Evolutionary conservation across 805 yeast species (phyloP).

Genomic region (Candida gorgasii): DNA sequence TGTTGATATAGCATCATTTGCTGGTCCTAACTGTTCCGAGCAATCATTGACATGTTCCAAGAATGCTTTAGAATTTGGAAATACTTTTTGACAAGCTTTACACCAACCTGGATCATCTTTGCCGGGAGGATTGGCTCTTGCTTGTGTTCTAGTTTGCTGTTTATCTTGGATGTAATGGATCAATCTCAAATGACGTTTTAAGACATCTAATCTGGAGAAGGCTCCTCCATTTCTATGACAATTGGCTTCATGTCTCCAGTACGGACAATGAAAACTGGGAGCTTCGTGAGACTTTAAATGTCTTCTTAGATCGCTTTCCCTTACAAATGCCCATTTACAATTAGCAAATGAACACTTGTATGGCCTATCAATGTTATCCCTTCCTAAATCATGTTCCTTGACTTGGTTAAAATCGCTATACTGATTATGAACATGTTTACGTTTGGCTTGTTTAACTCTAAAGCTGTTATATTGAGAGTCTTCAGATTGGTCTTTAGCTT

Average conservation of each 20-base stretch:
- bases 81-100: constrained; percentile 59
- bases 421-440: constrained; percentile 11
- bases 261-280: constrained; percentile 73
- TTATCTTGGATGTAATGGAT: constrained; percentile 64
- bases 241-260: constrained; percentile 64
- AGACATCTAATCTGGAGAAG: constrained; percentile 70
- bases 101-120: constrained; percentile 68
- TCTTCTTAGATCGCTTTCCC: constrained; percentile 68
- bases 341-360: constrained; percentile 40
- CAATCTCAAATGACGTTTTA: constrained; percentile 68
- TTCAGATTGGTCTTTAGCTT: neutral
- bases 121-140: constrained; percentile 18
- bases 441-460: constrained; percentile 3
- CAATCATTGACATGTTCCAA: constrained; percentile 67
- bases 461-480: constrained; percentile 1
- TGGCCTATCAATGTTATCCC: constrained; percentile 21
- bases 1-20: constrained; percentile 1
- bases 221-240: constrained; percentile 80
- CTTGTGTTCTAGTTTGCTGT: constrained; percentile 20
- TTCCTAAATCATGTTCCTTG: constrained; percentile 7
- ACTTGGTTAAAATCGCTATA: constrained; percentile 11
- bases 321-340: constrained; percentile 70
- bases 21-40: constrained; percentile 37
- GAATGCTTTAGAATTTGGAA: constrained; percentile 54
- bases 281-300: constrained; percentile 66